phyloP scores from a whole-genome alignment of 352 stramenopile species.

The Phytophthora melonis region DNA sequence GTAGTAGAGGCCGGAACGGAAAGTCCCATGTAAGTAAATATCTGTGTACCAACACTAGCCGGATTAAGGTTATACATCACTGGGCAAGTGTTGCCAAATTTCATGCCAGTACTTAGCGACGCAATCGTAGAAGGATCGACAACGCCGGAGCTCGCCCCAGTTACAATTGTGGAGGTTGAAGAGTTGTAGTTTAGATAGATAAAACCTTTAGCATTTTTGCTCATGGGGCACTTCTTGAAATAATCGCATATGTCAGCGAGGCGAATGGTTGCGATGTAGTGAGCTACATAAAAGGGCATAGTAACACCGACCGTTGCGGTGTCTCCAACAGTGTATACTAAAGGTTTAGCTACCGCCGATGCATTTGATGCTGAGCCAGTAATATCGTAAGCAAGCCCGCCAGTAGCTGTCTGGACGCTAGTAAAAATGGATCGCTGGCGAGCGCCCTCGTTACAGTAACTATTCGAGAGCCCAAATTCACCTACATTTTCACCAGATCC shows the following conservation, averaged over 20 bases:
- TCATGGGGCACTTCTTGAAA: constrained; percentile 27
- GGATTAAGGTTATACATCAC: constrained; percentile 8
- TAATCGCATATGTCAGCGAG: constrained; percentile 21
- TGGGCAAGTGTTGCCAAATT: constrained; percentile 21
- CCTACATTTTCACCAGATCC: background rate
- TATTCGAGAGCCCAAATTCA: constrained; percentile 1
- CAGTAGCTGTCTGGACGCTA: no score
- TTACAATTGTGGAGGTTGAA: no score
- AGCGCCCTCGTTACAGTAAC: background rate
- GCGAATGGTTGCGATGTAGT: constrained; percentile 20
- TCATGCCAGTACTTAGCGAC: no score
- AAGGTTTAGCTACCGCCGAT: background rate
- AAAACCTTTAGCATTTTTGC: constrained; percentile 12
- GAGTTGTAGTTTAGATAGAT: constrained; percentile 28
- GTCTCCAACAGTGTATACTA: no score
- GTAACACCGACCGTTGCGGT: constrained; percentile 11
- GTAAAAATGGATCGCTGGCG: no score
- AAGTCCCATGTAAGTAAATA: no score
- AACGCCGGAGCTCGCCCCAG: no score
- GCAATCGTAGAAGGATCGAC: no score
- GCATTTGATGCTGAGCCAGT: background rate
- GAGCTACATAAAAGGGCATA: background rate
- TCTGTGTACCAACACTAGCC: background rate
- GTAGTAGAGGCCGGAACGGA: no score
- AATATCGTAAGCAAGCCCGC: constrained; percentile 5